Percentiles rank a stretch among this genome's conserved stretches.
These are phyloP conservation scores for Chrysoporthe cubensis DNA, from an alignment of 2,329 filamentous ascomycete species.

Conservation along the genomic window DNA sequence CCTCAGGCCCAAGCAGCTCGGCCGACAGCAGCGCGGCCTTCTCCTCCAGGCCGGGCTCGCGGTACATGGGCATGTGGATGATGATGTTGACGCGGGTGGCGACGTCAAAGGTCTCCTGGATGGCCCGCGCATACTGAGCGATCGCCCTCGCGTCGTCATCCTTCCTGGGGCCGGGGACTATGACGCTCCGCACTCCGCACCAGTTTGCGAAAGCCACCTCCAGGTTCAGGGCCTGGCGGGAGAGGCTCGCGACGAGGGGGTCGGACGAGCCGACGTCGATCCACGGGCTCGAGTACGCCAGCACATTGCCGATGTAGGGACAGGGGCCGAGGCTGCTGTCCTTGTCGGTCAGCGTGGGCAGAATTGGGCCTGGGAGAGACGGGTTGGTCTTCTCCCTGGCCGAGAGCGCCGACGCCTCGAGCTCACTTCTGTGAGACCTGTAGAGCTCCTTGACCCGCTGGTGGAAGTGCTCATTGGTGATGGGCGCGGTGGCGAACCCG, in stretches of 20 bases:
- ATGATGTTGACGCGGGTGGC: slow-evolving; percentile 79
- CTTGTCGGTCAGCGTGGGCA: slow-evolving; percentile 73
- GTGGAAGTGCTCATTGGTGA: slow-evolving; percentile 76
- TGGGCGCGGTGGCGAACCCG: slow-evolving; percentile 76
- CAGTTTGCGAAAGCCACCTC: slow-evolving; percentile 96
- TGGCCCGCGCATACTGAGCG: slow-evolving; percentile 79
- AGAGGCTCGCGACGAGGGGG: slow-evolving; percentile 82
- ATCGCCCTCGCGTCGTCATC: slow-evolving; percentile 54
- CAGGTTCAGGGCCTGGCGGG: slow-evolving; percentile 84
- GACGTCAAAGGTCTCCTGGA: slow-evolving; percentile 77
- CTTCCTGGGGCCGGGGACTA: slow-evolving; percentile 77
- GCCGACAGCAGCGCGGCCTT: slow-evolving; percentile 56
- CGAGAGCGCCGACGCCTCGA: slow-evolving; percentile 39
- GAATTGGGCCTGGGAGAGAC: slow-evolving; percentile 58
- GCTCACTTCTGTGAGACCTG: slow-evolving; percentile 55
- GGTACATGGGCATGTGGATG: slow-evolving; percentile 82
- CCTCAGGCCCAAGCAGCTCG: slow-evolving; percentile 40
- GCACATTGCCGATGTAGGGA: slow-evolving; percentile 70
- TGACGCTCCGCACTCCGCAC: slow-evolving; percentile 82
- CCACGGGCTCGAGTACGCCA: slow-evolving; percentile 86
- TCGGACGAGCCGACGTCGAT: slow-evolving; percentile 86
- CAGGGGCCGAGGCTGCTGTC: slow-evolving; percentile 77
- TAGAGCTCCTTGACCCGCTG: slow-evolving; percentile 68
- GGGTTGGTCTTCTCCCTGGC: slow-evolving; percentile 48
- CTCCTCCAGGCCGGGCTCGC: slow-evolving; percentile 65